phyloP scores from a whole-genome alignment of 495 filamentous ascomycete species.

The Niebla homalea region DNA sequence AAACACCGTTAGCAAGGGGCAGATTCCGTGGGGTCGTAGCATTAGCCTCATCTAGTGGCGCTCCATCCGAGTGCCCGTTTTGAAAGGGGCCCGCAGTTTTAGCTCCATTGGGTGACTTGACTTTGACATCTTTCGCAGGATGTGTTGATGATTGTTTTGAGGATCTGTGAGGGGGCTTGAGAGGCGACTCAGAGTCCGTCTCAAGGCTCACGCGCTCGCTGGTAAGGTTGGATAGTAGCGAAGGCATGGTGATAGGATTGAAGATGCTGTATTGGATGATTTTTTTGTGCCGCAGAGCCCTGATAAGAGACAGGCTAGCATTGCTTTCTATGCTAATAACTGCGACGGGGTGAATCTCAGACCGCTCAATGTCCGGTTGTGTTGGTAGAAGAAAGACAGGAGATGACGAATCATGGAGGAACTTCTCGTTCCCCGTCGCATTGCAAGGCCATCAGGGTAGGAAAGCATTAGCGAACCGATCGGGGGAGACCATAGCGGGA shows the following conservation, averaged over 20 bases:
- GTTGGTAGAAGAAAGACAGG: neutral
- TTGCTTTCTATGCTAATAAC: neutral
- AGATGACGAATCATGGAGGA: neutral
- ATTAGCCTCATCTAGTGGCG: conserved; percentile 10
- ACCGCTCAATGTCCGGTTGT: neutral
- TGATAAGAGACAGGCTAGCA: neutral
- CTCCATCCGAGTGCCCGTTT: conserved; percentile 10
- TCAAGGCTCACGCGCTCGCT: conserved; percentile 25
- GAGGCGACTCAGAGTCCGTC: conserved; percentile 14
- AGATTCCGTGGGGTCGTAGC: conserved; percentile 17
- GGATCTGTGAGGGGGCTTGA: conserved; percentile 13
- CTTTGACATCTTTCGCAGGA: conserved; percentile 2
- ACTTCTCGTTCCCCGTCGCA: neutral
- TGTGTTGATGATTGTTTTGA: conserved; percentile 9
- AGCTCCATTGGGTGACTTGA: conserved; percentile 3
- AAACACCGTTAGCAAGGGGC: conserved; percentile 31
- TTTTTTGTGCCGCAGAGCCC: neutral
- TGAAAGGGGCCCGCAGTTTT: neutral
- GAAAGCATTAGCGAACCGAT: too few species aligned
- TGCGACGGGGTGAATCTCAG: neutral
- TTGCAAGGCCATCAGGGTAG: neutral
- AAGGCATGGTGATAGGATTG: conserved; percentile 34
- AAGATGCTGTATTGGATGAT: neutral
- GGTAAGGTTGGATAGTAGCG: conserved; percentile 39
- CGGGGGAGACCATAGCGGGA: too few species aligned